A percentile compares a stretch with the other conserved stretches of the same genome.
Evolutionary conservation across 2,329 filamentous ascomycete species (phyloP).

Genomic region (Aciculosporium take): DNA sequence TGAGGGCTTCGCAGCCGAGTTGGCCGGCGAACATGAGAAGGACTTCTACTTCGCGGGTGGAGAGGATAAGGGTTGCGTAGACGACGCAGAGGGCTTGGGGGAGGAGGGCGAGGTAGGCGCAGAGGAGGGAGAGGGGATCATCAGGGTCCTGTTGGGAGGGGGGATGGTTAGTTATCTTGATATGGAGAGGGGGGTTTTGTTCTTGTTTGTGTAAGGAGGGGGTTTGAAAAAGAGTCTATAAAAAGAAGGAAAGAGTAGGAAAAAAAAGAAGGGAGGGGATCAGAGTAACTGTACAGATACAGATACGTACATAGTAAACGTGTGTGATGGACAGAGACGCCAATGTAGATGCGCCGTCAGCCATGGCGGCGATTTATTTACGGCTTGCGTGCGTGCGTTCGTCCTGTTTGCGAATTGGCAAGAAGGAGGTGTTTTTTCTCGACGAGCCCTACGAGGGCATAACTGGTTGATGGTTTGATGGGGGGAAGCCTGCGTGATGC

Average conservation of each 20-base stretch:
- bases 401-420: too few species aligned
- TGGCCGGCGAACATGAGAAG: slow-evolving; percentile 83
- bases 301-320: slow-evolving; percentile 69
- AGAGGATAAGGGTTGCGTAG: slow-evolving; percentile 83
- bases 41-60: slow-evolving; percentile 81
- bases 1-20: slow-evolving; percentile 78
- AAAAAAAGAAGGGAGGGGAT: neutral
- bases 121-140: slow-evolving; percentile 72
- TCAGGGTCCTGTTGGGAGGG: slow-evolving; percentile 53
- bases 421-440: neutral
- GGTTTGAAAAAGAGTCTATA: too few species aligned
- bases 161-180: neutral
- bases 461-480: too few species aligned
- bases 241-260: neutral
- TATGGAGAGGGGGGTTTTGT: neutral
- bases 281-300: too few species aligned
- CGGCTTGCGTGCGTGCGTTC: too few species aligned
- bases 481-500: too few species aligned
- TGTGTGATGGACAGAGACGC: slow-evolving; percentile 90
- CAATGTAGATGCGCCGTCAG: slow-evolving; percentile 37
- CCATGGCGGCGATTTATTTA: slow-evolving; percentile 12
- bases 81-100: slow-evolving; percentile 83
- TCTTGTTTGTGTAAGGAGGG: too few species aligned
- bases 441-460: neutral
- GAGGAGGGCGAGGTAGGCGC: slow-evolving; percentile 85